Conservation (phyloP, 2,329 filamentous ascomycete genomes). For the Neopestalotiopsis sp. region DNA sequence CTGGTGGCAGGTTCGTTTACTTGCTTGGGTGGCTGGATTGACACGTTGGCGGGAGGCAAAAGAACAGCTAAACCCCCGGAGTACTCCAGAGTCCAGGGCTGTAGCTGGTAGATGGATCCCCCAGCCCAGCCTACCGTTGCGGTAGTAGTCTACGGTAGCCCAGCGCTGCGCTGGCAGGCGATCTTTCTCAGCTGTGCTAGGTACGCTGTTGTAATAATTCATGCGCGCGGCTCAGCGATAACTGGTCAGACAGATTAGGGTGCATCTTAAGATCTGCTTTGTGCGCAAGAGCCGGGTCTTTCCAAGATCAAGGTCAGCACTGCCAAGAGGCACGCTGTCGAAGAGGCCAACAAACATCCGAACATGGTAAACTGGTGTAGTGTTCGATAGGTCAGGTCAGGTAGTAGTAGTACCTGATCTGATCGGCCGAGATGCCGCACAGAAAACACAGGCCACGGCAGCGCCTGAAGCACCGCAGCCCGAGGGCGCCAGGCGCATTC, state of each 20-base stretch:
- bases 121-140: not conserved
- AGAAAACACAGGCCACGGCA: not conserved
- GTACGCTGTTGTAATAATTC: conserved; percentile 2
- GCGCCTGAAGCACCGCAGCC: not conserved
- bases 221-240: conserved; percentile 1
- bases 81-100: not conserved
- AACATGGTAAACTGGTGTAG: not conserved
- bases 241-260: not conserved
- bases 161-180: not conserved
- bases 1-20: not conserved
- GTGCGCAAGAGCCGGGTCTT: not conserved
- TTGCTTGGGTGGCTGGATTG: not conserved
- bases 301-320: not conserved
- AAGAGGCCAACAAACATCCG: conserved; percentile 5
- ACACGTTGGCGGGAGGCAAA: conserved; percentile 1
- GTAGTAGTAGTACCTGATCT: not conserved
- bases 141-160: not conserved
- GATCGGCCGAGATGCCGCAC: not conserved
- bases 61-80: not conserved
- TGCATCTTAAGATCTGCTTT: not conserved
- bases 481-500: not conserved
- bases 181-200: conserved; percentile 14
- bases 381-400: no score
- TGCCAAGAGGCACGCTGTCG: not conserved
- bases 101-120: not conserved